Evolutionary conservation across 768 basidiomycete species (phyloP).

Genomic region (Tylopilus vinaceipallidus): DNA sequence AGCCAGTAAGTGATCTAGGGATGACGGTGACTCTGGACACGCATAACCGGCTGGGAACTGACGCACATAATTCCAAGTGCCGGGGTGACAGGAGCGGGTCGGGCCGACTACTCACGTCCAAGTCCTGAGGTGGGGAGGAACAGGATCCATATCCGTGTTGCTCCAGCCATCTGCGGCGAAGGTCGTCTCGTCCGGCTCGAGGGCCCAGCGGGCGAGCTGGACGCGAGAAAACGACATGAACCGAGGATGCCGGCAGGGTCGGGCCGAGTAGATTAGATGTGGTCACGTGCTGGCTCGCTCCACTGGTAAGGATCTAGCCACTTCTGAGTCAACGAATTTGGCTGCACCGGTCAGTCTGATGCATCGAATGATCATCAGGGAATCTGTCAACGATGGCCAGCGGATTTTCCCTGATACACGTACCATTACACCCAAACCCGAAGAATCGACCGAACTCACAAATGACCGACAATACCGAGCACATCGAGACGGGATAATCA

Average conservation of each 20-base stretch:
- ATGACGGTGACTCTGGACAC: not conserved
- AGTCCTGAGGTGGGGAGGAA: slow-evolving; percentile 56
- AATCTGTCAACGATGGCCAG: no score
- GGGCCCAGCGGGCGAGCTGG: slow-evolving; percentile 43
- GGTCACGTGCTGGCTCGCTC: slow-evolving; percentile 25
- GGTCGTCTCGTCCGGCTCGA: slow-evolving; percentile 50
- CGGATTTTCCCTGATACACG: no score
- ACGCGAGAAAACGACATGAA: slow-evolving; percentile 22
- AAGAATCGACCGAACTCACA: no score
- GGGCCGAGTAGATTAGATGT: slow-evolving; percentile 16
- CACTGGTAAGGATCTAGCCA: not conserved
- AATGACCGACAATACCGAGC: not conserved
- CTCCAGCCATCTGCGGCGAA: slow-evolving; percentile 57
- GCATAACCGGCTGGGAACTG: slow-evolving; percentile 42
- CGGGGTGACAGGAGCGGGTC: slow-evolving; percentile 3
- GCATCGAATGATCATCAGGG: not conserved
- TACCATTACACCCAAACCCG: no score
- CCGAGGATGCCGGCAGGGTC: not conserved
- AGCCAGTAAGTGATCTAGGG: slow-evolving; percentile 26
- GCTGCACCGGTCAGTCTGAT: not conserved
- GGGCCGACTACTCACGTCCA: slow-evolving; percentile 59
- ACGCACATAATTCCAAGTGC: slow-evolving; percentile 64
- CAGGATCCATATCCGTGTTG: slow-evolving; percentile 79
- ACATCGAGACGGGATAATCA: no score
- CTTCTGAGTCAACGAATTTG: not conserved